Conservation (phyloP, 1,139 yeast genomes). For the Sugiyamaella xylanicola region DNA sequence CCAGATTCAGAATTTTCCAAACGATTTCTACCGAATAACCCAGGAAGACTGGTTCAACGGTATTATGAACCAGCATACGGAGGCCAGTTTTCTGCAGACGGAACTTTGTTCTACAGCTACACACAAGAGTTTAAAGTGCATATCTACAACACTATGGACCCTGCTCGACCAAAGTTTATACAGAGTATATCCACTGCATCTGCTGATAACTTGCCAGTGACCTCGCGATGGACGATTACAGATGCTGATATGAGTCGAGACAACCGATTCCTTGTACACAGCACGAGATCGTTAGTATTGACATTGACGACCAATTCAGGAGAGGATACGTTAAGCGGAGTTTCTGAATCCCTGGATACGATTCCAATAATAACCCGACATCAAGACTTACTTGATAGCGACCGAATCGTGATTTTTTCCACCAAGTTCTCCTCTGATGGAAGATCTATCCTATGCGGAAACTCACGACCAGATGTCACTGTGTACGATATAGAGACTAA, state of each 20-base stretch:
- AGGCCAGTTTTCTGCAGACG: conserved; percentile 39
- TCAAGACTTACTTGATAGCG: conserved; percentile 12
- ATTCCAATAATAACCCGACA: conserved; percentile 4
- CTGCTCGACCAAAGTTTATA: conserved; percentile 28
- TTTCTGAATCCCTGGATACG: neutral
- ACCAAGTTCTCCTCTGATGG: conserved; percentile 33
- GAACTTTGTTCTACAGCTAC: conserved; percentile 34
- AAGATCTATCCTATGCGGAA: conserved; percentile 33
- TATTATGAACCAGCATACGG: conserved; percentile 36
- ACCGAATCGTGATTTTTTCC: conserved; percentile 25
- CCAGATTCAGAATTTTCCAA: conserved; percentile 23
- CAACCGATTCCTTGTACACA: conserved; percentile 26
- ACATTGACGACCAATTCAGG: conserved; percentile 14
- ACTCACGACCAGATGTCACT: conserved; percentile 25
- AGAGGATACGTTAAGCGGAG: no score
- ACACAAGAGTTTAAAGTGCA: conserved; percentile 37
- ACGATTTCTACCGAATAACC: conserved; percentile 27
- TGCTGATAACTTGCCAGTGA: conserved; percentile 21
- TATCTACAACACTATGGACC: conserved; percentile 33
- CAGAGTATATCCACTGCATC: conserved; percentile 26
- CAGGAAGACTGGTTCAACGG: conserved; percentile 25
- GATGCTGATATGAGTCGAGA: conserved; percentile 37
- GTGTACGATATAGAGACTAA: conserved; percentile 25
- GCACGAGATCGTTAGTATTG: conserved; percentile 22
- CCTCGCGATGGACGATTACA: conserved; percentile 39